phyloP scores from a whole-genome alignment of 768 basidiomycete genomes.

The Chalciporus piperatus region DNA sequence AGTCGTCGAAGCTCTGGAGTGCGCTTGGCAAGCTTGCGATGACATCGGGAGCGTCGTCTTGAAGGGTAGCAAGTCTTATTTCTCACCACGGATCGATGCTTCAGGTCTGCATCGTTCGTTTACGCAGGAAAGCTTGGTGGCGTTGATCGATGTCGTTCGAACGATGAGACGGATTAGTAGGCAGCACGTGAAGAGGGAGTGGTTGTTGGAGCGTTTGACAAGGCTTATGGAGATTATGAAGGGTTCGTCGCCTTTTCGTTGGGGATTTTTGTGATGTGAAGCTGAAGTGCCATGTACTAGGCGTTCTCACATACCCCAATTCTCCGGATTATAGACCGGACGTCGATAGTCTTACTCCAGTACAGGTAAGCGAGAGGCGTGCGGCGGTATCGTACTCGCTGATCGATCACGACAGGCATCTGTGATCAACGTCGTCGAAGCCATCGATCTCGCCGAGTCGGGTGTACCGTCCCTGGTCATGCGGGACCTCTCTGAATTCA shows the following conservation, averaged over 20 bases:
- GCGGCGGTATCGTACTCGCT: not conserved
- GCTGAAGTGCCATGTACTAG: constrained; percentile 33
- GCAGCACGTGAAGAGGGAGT: constrained; percentile 49
- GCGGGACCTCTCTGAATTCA: constrained; percentile 80
- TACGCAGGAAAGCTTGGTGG: constrained; percentile 79
- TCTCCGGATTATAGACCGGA: constrained; percentile 90
- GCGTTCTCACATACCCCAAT: constrained; percentile 72
- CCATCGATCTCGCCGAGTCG: constrained; percentile 59
- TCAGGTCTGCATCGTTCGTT: constrained; percentile 11
- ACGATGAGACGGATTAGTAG: constrained; percentile 53
- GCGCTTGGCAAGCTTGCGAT: constrained; percentile 70
- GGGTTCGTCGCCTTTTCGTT: constrained; percentile 37
- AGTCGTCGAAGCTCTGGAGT: constrained; percentile 51
- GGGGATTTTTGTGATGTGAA: not conserved
- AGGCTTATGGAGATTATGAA: constrained; percentile 78
- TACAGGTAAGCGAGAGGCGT: constrained; percentile 53
- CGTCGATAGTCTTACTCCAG: constrained; percentile 73
- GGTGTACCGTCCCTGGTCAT: constrained; percentile 74
- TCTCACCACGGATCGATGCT: constrained; percentile 13
- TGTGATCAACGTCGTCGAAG: constrained; percentile 67
- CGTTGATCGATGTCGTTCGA: constrained; percentile 71
- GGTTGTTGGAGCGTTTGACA: constrained; percentile 61
- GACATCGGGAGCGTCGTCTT: constrained; percentile 57
- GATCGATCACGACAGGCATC: constrained; percentile 46
- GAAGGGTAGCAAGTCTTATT: constrained; percentile 19